phyloP scores from a whole-genome alignment of 1,284 basidiomycete genomes.

The Rugosomyces carneus region DNA sequence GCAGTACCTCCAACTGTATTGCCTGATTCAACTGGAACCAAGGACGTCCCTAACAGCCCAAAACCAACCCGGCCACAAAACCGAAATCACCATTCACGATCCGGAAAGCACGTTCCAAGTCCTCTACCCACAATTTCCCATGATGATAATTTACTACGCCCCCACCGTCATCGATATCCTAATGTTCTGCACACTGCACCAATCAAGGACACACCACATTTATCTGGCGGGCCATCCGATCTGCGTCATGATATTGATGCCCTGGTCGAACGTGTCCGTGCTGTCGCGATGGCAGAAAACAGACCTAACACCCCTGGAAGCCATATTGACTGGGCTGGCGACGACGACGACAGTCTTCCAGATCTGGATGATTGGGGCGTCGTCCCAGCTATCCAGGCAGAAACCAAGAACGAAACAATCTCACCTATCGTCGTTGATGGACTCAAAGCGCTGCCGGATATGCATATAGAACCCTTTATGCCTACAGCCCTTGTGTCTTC shows the following conservation, averaged over 20 bases:
- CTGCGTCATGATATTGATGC: conserved; percentile 60
- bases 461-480: conserved; percentile 14
- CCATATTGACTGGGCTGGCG: conserved; percentile 80
- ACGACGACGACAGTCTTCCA: conserved; percentile 75
- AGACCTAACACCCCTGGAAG: conserved; percentile 66
- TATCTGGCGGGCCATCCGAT: conserved; percentile 38
- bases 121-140: conserved; percentile 23
- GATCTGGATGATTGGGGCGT: conserved; percentile 81
- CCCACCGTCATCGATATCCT: conserved; percentile 23
- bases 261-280: conserved; percentile 64
- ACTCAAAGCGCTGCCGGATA: conserved; percentile 57
- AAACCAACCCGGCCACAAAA: conserved; percentile 32
- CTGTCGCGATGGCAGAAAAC: conserved; percentile 60
- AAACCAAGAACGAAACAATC: conserved; percentile 39
- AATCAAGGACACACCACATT: conserved; percentile 54
- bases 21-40: conserved; percentile 20
- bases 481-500: conserved; percentile 2
- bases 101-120: conserved; percentile 21
- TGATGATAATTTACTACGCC: conserved; percentile 26
- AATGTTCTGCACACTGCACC: conserved; percentile 30
- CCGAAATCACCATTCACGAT: conserved; percentile 36
- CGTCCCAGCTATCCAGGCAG: conserved; percentile 29
- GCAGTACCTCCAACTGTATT: conserved; percentile 22
- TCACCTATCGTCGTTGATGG: conserved; percentile 66
- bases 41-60: conserved; percentile 25